Evolutionary conservation across 177 flowering plant genomes (phyloP).

Genomic region (Vitis hybrid): DNA sequence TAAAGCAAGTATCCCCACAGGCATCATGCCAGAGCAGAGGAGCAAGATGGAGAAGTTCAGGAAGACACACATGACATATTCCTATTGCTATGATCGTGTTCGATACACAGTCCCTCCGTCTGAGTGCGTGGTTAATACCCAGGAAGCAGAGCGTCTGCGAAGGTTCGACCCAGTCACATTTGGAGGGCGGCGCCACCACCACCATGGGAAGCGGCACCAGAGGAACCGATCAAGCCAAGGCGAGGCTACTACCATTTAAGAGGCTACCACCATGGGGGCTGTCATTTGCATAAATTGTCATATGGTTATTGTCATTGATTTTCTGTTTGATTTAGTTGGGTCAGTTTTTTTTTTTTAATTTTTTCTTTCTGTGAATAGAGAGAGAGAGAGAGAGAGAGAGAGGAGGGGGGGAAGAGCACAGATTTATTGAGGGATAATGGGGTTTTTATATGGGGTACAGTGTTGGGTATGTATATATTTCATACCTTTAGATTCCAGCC

Average conservation of each 20-base stretch:
- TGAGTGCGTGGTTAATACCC: conserved; percentile 56
- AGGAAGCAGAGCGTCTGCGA: conserved; percentile 47
- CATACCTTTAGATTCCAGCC: conserved; percentile 13
- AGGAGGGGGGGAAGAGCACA: conserved; percentile 3
- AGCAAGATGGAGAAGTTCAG: conserved; percentile 56
- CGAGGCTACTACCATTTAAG: conserved; percentile 21
- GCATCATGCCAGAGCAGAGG: conserved; percentile 35
- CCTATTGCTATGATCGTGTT: conserved; percentile 67
- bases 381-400: conserved; percentile 8
- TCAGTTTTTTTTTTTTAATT: conserved; percentile 3
- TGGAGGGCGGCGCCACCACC: conserved; percentile 48
- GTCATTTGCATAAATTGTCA: neutral
- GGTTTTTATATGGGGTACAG: conserved; percentile 6
- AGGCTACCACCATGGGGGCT: neutral
- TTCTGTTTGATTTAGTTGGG: neutral
- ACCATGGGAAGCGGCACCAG: conserved; percentile 50
- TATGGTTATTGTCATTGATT: conserved; percentile 4
- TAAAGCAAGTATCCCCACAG: conserved; percentile 10
- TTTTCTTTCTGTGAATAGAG: conserved; percentile 13
- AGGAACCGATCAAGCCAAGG: conserved; percentile 22
- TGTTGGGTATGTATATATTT: conserved; percentile 29
- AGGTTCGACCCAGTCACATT: conserved; percentile 64
- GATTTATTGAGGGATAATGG: conserved; percentile 16
- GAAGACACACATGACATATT: conserved; percentile 64
- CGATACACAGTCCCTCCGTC: conserved; percentile 57